Evolutionary conservation across 2,329 filamentous ascomycete genomes (phyloP).

Genomic region (Aaosphaeria arxii): DNA sequence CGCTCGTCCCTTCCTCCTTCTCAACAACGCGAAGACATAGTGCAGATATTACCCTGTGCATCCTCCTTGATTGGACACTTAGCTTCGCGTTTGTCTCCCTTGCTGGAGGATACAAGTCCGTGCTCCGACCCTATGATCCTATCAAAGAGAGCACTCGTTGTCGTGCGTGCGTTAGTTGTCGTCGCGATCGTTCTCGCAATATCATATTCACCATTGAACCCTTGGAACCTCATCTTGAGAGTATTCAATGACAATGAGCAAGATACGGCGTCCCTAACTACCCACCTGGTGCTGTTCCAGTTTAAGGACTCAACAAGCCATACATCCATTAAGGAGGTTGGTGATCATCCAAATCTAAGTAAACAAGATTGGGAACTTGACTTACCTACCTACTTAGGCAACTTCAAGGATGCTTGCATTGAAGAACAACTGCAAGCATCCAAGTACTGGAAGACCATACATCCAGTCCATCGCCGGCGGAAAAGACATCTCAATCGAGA

Average conservation of each 20-base stretch:
- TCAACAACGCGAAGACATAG: no score
- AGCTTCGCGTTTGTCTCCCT: no score
- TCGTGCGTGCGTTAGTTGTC: no score
- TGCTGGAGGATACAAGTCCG: no score
- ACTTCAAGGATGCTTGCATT: constrained; percentile 27
- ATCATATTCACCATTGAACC: no score
- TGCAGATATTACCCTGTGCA: no score
- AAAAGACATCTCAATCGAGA: constrained; percentile 31
- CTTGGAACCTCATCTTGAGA: no score
- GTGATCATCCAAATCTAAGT: neutral
- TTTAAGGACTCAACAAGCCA: constrained; percentile 4
- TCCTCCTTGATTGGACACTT: no score
- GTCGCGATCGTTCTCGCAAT: no score
- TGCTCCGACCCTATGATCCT: no score
- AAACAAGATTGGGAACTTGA: neutral
- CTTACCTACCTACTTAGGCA: constrained; percentile 13
- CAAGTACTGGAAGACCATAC: constrained; percentile 21
- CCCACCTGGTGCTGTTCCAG: neutral
- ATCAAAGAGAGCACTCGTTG: no score
- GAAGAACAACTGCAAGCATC: constrained; percentile 28
- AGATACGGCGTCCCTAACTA: neutral
- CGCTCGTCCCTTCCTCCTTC: no score
- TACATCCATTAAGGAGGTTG: neutral
- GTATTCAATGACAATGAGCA: neutral
- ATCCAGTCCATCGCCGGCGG: constrained; percentile 29